Base-by-base conservation (phyloP, 2,329 filamentous ascomycete genomes). In the Periglandula ipomoeae region DNA sequence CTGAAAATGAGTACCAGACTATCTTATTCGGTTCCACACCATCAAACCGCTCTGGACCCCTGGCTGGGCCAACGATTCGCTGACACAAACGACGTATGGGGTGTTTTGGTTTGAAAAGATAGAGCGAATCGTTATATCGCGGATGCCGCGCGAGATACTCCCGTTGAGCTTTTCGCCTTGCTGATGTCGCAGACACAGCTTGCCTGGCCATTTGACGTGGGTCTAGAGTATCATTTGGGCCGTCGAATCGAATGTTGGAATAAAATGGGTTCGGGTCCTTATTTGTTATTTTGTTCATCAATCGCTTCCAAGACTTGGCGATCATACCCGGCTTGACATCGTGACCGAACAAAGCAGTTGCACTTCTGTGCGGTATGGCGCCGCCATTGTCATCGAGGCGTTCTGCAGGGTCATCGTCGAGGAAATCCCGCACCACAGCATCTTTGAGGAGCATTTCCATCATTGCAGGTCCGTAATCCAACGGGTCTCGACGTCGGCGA, bases 381-480 rank as follows among this genome's bases (percentile, higher is more conserved):
- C 47, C 62, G 64, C 59, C 26, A 49, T 55, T 50, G 15, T 59
- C 66, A 7, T 62, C 57, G 4, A 59, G 48, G 26, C 58, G 47
- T 13, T 64, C 65, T 41, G 61, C 56, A 37, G 58, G 60, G 39
- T 70, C 89, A 58, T 97, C 89, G 4, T 97, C 89, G 3, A 98
- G 77, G 53, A 98, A 98, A 59, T 97, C 93, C 44, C 83, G 84
- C 6, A 98, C 91, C 23, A 98, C 89, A 1, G 89, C 89, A 65
- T 97, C 91, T 62, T 97, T 97, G 41, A 97, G 75, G 44, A 98
- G 75, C 89, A 97, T 95, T 63, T 97, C 93, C 63, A 95, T 86
- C 48, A 89, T 90, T 6, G 89, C 89, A 20, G 87, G 87, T 2
- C 90, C 90, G 62, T 95, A 95, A 61, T 96, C 90, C 15, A 97